These are phyloP conservation scores for Hypoxylon rubiginosum DNA, from an alignment of 2,329 filamentous ascomycete species.

Conservation along the genomic window DNA sequence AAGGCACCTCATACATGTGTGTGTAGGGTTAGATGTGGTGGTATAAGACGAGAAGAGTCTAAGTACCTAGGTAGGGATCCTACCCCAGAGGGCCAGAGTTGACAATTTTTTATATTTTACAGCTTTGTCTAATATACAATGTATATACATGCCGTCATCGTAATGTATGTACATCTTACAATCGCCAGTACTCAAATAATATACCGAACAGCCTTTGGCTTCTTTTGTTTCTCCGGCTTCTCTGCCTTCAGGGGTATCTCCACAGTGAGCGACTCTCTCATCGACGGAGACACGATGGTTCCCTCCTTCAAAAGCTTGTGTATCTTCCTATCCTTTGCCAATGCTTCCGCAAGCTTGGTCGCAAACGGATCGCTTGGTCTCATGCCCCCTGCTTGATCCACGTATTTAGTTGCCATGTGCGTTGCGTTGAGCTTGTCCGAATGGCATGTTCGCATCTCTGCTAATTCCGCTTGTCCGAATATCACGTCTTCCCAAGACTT, in stretches of 20 bases:
- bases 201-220: not conserved
- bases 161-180: constrained; percentile 10
- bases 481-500: constrained; percentile 50
- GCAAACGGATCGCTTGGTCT: constrained; percentile 33
- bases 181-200: not conserved
- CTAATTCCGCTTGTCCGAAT: constrained; percentile 44
- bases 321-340: constrained; percentile 45
- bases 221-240: not conserved
- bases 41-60: constrained; percentile 9
- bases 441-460: constrained; percentile 22
- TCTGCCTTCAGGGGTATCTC: constrained; percentile 42
- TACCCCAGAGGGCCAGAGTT: not conserved
- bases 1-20: not conserved
- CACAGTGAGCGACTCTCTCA: constrained; percentile 42
- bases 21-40: too few species aligned
- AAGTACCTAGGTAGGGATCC: constrained; percentile 2
- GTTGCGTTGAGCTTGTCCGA: not conserved
- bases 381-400: constrained; percentile 19
- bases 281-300: constrained; percentile 25
- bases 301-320: constrained; percentile 41
- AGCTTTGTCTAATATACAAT: constrained; percentile 6
- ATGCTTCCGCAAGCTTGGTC: constrained; percentile 47
- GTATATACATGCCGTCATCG: constrained; percentile 16
- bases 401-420: constrained; percentile 39
- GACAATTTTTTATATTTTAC: constrained; percentile 20